Conservation (phyloP, 495 filamentous ascomycete genomes). For the Xylaria cubensis region DNA sequence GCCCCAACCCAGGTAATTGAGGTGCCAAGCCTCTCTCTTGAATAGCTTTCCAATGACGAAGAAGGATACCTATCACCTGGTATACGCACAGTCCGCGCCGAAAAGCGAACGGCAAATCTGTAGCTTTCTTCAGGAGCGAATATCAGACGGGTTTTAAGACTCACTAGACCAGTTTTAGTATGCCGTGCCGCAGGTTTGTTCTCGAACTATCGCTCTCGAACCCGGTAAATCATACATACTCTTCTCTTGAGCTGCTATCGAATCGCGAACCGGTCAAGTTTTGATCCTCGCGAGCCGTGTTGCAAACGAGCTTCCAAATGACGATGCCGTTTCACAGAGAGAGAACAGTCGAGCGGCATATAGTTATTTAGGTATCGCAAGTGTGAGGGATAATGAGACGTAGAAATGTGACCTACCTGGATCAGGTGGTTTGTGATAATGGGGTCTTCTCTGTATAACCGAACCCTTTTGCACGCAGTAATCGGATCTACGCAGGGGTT, state of each 20-base stretch:
- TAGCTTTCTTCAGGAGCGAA: background rate
- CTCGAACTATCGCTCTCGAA: background rate
- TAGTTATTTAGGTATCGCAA: background rate
- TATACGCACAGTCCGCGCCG: background rate
- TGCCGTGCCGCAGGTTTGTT: background rate
- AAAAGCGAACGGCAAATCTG: background rate
- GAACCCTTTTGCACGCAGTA: background rate
- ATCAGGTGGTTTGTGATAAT: background rate
- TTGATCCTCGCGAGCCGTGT: conserved; percentile 2
- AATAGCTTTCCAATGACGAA: background rate
- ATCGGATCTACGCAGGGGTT: conserved; percentile 15
- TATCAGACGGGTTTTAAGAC: background rate
- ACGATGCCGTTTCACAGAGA: background rate
- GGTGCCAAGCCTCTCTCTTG: conserved; percentile 3
- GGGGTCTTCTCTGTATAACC: background rate
- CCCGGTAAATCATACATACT: background rate
- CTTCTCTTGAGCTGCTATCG: background rate
- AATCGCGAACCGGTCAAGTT: background rate
- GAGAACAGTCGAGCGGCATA: background rate
- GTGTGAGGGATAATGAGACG: background rate
- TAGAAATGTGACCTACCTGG: background rate
- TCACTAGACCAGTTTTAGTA: background rate
- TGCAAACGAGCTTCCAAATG: background rate
- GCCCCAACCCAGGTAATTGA: conserved; percentile 7
- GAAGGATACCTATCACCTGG: background rate